Conservation (phyloP, 148 eudicot species). For the Talinum fruticosum region DNA sequence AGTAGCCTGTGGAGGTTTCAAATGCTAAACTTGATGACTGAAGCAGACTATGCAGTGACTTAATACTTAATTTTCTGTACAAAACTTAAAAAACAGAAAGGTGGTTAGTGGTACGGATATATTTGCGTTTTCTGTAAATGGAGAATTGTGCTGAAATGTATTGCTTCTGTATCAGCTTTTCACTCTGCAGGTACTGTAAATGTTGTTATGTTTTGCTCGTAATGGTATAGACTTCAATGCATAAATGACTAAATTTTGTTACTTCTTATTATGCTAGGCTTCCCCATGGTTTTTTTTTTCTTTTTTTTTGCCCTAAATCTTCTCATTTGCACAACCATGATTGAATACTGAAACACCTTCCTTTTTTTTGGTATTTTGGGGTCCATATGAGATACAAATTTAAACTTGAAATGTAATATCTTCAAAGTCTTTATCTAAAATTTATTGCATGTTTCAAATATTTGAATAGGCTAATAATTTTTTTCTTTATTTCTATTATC, state of each 20-base stretch:
- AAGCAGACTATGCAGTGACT: slow-evolving; percentile 12
- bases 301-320: too few relatives aligned
- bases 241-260: background rate
- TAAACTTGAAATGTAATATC: too few relatives aligned
- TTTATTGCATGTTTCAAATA: too few relatives aligned
- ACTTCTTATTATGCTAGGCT: background rate
- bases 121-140: slow-evolving; percentile 26
- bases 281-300: too few relatives aligned
- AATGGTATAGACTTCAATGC: background rate
- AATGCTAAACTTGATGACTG: slow-evolving; percentile 37
- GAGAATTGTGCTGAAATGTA: slow-evolving; percentile 17
- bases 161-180: background rate
- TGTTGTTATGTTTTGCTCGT: background rate
- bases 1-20: slow-evolving; percentile 62
- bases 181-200: background rate
- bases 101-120: background rate
- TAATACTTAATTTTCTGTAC: slow-evolving; percentile 20
- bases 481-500: too few relatives aligned
- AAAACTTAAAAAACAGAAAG: background rate
- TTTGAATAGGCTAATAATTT: too few relatives aligned
- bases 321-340: too few relatives aligned
- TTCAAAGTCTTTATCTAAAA: too few relatives aligned
- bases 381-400: too few relatives aligned
- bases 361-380: too few relatives aligned
- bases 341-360: too few relatives aligned